Conservation (phyloP, 768 basidiomycete genomes). For the Phaeotremella skinneri region DNA sequence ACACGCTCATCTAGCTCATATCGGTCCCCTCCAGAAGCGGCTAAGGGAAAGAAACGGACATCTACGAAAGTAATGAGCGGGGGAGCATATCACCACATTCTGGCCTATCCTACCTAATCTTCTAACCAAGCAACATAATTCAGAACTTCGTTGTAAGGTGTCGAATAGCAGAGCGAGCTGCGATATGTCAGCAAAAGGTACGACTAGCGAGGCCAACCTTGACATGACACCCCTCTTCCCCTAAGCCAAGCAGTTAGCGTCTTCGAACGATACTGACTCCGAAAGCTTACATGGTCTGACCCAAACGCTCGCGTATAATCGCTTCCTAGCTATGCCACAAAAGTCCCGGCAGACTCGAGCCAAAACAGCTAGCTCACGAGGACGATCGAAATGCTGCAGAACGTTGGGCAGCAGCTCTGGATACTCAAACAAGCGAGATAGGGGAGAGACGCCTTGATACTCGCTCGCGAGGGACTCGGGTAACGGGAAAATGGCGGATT, state of each 20-base stretch:
- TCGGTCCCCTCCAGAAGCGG: conserved; percentile 26
- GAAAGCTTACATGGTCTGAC: conserved; percentile 38
- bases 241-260: conserved; percentile 11
- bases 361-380: conserved; percentile 32
- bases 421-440: conserved; percentile 31
- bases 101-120: conserved; percentile 21
- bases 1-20: conserved; percentile 40
- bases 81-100: not conserved
- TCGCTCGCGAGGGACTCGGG: conserved; percentile 14
- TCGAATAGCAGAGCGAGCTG: conserved; percentile 37
- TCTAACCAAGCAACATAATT: conserved; percentile 33
- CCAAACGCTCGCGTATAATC: conserved; percentile 40
- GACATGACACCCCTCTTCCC: conserved; percentile 36
- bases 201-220: conserved; percentile 21
- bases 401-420: conserved; percentile 38
- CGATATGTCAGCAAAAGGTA: conserved; percentile 11
- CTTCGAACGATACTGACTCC: not conserved
- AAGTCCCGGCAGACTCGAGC: conserved; percentile 30
- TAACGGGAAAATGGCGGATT: conserved; percentile 26
- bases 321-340: conserved; percentile 25
- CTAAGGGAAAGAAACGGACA: conserved; percentile 41
- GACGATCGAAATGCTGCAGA: conserved; percentile 34
- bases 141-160: conserved; percentile 24
- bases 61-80: conserved; percentile 19
- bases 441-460: conserved; percentile 20